Evolutionary conservation across 768 basidiomycete species (phyloP).

Genomic region (Tulasnella sp.): DNA sequence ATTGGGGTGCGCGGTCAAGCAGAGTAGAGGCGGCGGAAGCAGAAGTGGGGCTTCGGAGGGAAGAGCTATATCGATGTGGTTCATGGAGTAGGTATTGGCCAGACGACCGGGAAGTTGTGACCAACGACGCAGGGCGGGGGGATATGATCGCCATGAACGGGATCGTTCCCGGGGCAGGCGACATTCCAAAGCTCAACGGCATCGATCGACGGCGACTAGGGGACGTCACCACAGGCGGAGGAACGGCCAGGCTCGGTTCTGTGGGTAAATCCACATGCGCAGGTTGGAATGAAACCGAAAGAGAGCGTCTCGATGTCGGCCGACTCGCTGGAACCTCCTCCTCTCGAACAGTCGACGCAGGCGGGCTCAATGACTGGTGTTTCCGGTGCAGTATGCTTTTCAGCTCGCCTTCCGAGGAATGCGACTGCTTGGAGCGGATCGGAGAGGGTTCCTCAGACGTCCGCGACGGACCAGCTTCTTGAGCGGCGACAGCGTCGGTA

Average conservation of each 20-base stretch:
- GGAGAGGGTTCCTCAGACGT: neutral
- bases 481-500: neutral
- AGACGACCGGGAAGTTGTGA: neutral
- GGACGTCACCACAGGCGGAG: neutral
- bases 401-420: neutral
- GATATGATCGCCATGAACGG: conserved; percentile 13
- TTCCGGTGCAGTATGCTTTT: neutral
- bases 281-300: conserved; percentile 8
- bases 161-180: neutral
- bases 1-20: neutral
- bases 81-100: conserved; percentile 5
- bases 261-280: neutral
- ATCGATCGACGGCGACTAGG: neutral
- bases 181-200: conserved; percentile 2
- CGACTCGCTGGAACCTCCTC: neutral
- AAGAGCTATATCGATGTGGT: conserved; percentile 7
- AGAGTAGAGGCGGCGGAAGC: neutral
- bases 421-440: too few species aligned
- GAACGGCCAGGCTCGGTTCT: neutral
- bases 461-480: neutral
- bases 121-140: conserved; percentile 10
- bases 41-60: neutral
- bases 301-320: conserved; percentile 3
- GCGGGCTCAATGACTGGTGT: too few species aligned
- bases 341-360: neutral